Percentiles rank a stretch among this genome's conserved stretches.
Conservation (phyloP, 768 basidiomycete species). For the Naganishia onofrii region DNA sequence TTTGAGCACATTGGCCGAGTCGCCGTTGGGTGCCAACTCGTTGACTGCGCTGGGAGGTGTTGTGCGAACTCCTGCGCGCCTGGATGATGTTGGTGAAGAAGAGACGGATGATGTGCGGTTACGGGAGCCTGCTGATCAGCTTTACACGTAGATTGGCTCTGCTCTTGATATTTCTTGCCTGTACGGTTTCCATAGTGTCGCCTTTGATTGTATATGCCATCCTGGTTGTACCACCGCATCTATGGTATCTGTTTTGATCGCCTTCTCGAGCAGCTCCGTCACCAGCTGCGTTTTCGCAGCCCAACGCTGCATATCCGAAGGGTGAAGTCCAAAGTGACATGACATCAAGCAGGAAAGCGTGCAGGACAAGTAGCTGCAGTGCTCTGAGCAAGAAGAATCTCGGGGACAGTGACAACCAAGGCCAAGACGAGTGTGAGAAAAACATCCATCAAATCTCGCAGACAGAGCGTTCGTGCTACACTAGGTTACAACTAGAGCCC, state of each 20-base stretch:
- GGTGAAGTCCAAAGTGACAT: no score
- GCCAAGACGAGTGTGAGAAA: background rate
- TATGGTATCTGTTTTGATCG: no score
- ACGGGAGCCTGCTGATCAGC: conserved; percentile 10
- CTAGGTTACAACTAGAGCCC: background rate
- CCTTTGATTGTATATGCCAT: no score
- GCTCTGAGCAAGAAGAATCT: no score
- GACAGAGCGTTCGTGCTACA: conserved; percentile 2
- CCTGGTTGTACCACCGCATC: no score
- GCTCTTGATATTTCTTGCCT: background rate
- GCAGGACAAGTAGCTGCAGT: no score
- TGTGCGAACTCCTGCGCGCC: background rate
- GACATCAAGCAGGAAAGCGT: no score
- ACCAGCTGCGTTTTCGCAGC: no score
- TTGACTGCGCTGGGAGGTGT: background rate
- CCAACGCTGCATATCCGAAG: no score
- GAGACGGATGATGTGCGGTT: conserved; percentile 15
- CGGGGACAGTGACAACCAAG: background rate
- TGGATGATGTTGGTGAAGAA: conserved; percentile 22
- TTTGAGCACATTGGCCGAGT: conserved; percentile 50
- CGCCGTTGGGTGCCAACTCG: background rate
- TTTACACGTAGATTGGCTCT: conserved; percentile 5
- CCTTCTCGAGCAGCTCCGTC: no score
- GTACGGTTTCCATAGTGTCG: no score
- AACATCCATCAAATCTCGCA: conserved; percentile 3